These are phyloP conservation scores for Sapria himalayana DNA, from an alignment of 345 rosid species.

Conservation along the genomic window DNA sequence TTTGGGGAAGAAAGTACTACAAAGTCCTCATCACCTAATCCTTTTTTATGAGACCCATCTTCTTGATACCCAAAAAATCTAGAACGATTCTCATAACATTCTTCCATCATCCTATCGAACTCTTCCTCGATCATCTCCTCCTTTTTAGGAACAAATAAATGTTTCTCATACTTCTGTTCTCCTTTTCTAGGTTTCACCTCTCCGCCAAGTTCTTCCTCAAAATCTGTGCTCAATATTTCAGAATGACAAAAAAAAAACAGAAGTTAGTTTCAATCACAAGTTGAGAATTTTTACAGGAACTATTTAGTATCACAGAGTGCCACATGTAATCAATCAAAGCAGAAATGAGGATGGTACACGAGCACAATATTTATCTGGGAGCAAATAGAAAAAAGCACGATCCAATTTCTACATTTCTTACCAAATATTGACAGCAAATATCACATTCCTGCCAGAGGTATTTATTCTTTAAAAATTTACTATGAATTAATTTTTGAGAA, in stretches of 20 bases:
- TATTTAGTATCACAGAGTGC: slow-evolving; percentile 3
- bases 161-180: slow-evolving; percentile 14
- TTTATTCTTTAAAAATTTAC: too few relatives aligned
- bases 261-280: background rate
- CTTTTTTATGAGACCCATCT: slow-evolving; percentile 34
- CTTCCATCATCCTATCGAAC: slow-evolving; percentile 71
- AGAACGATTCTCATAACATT: slow-evolving; percentile 38
- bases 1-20: slow-evolving; percentile 20
- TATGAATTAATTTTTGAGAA: too few relatives aligned
- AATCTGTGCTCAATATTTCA: slow-evolving; percentile 15
- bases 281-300: too few relatives aligned
- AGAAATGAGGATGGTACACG: background rate
- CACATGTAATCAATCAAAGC: background rate
- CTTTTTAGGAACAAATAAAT: slow-evolving; percentile 52
- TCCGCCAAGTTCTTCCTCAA: slow-evolving; percentile 23
- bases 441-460: too few relatives aligned
- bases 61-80: slow-evolving; percentile 30
- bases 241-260: background rate
- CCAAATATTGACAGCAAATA: too few relatives aligned
- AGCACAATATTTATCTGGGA: too few relatives aligned
- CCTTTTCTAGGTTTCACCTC: slow-evolving; percentile 24
- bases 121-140: slow-evolving; percentile 64
- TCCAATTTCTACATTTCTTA: too few relatives aligned
- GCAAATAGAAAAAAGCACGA: background rate
- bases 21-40: slow-evolving; percentile 30